A percentile compares a stretch with the other conserved stretches of the same genome.
These are phyloP conservation scores for Ascoidea asiatica DNA, from an alignment of 805 yeast genomes.

Conservation along the genomic window DNA sequence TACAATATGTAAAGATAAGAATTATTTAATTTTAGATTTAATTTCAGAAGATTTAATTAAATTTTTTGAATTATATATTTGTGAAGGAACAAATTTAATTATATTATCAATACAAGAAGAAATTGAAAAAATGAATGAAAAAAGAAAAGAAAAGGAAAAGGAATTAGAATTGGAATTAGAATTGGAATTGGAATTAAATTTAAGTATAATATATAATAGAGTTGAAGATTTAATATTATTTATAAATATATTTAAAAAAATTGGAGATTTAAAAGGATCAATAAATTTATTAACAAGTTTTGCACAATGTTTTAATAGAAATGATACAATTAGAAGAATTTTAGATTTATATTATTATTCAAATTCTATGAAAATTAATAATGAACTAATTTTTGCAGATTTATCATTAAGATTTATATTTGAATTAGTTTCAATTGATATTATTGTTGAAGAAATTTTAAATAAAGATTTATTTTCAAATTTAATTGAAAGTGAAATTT, in stretches of 20 bases:
- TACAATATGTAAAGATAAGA: slow-evolving; percentile 26
- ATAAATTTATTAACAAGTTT: slow-evolving; percentile 22
- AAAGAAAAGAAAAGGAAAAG: not conserved
- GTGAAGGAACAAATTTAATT: slow-evolving; percentile 50
- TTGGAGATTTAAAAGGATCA: slow-evolving; percentile 36
- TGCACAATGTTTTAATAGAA: slow-evolving; percentile 36
- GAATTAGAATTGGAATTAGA: not conserved
- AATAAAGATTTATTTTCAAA: slow-evolving; percentile 52
- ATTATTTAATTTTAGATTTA: slow-evolving; percentile 26
- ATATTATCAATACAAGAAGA: slow-evolving; percentile 29
- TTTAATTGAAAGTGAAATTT: slow-evolving; percentile 62
- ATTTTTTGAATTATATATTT: slow-evolving; percentile 48
- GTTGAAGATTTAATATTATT: slow-evolving; percentile 55
- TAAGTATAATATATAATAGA: slow-evolving; percentile 21
- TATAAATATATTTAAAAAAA: slow-evolving; percentile 48
- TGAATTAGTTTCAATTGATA: slow-evolving; percentile 48
- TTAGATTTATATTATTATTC: slow-evolving; percentile 57
- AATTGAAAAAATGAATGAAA: not conserved
- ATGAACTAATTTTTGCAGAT: slow-evolving; percentile 62
- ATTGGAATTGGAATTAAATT: not conserved
- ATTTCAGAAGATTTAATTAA: slow-evolving; percentile 38
- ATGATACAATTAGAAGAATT: slow-evolving; percentile 49
- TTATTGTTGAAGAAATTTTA: slow-evolving; percentile 54
- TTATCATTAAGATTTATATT: slow-evolving; percentile 52
- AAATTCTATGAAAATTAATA: slow-evolving; percentile 42